Base-by-base conservation (phyloP, 768 basidiomycete species). In the Ramaria sp. region DNA sequence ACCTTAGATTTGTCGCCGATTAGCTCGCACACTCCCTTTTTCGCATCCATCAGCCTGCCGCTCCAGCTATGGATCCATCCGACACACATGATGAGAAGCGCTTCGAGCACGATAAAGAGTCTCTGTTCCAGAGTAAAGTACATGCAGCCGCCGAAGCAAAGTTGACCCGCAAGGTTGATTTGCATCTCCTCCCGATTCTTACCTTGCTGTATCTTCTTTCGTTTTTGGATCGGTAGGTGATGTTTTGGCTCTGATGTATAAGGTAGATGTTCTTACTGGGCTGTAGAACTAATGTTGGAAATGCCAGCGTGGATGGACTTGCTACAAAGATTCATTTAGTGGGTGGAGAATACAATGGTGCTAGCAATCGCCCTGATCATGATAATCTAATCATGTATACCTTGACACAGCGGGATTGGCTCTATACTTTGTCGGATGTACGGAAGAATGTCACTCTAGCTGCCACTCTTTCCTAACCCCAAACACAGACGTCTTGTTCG, bases 351-450 rank as follows among this genome's bases (percentile, higher is more conserved):
- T 55, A 47, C 22, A 55, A 48, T 41, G 47, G 43, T 50, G 37
- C 24, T 25, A 7, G 15, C 39, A n/a, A 3, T 34, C 32, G 9
- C 13, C 2, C 1, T 34, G 8, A 34, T 9, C 8, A 34, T 34
- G 1, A 34, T 34, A 34, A 34, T 8, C 32, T 34, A 34, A 34
- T 34, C 1, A 34, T 34, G 44, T 16, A 64, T 78, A 0, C 75
- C 71, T 48, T 82, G 81, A 62, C 82, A 81, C 59, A 78, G 51
- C 77, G 0, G 69, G 77, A 1, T 64, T 84, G 16, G 77, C 79
- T 0, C 59, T 83, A 2, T 83, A 80, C 63, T 83, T 82, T 55
- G 67, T 81, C 3, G 75, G 78, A 48, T 83, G 51, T 52, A 52
- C 3, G 39, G 42, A 18, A 4, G 20, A 12, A 28, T 13, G 12